These are phyloP conservation scores for Casuarina cunninghamiana DNA, from an alignment of 306 rosid species.

Conservation along the genomic window DNA sequence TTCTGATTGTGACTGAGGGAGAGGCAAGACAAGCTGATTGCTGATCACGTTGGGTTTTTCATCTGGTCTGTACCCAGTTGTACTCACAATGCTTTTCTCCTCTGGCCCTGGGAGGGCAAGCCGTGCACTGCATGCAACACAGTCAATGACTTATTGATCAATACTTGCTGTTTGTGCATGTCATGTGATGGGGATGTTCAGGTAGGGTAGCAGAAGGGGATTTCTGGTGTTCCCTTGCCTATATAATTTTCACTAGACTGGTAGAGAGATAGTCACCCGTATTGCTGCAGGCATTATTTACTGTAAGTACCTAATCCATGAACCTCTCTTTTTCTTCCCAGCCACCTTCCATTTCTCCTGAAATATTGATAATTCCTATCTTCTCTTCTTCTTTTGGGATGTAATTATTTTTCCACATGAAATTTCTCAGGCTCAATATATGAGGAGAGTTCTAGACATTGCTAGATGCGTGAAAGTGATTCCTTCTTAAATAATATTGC, in stretches of 20 bases:
- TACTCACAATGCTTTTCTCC: slow-evolving; percentile 62
- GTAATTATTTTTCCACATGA: neutral
- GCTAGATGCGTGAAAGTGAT: neutral
- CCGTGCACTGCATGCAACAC: slow-evolving; percentile 80
- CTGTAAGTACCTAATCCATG: neutral
- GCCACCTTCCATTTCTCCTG: neutral
- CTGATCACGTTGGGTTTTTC: slow-evolving; percentile 37
- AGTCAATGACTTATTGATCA: slow-evolving; percentile 34
- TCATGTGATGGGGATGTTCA: slow-evolving; percentile 11
- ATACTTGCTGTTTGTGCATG: slow-evolving; percentile 14
- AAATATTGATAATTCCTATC: slow-evolving; percentile 7
- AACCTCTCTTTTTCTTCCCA: neutral
- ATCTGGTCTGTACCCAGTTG: slow-evolving; percentile 44
- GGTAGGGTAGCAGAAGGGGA: neutral
- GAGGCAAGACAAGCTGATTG: slow-evolving; percentile 50
- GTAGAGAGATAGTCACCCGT: neutral
- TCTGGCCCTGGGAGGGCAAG: slow-evolving; percentile 95
- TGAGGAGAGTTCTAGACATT: neutral
- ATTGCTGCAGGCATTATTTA: neutral
- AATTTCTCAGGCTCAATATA: neutral
- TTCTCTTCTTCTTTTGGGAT: neutral
- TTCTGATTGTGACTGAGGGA: slow-evolving; percentile 54
- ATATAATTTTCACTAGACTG: neutral
- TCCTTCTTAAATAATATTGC: slow-evolving; percentile 4
- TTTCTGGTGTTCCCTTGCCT: neutral